Percentiles rank a stretch among this genome's conserved stretches.
phyloP scores from a whole-genome alignment of 225 moss, liverwort and hornwort species.

The Physcomitrellopsis africana region DNA sequence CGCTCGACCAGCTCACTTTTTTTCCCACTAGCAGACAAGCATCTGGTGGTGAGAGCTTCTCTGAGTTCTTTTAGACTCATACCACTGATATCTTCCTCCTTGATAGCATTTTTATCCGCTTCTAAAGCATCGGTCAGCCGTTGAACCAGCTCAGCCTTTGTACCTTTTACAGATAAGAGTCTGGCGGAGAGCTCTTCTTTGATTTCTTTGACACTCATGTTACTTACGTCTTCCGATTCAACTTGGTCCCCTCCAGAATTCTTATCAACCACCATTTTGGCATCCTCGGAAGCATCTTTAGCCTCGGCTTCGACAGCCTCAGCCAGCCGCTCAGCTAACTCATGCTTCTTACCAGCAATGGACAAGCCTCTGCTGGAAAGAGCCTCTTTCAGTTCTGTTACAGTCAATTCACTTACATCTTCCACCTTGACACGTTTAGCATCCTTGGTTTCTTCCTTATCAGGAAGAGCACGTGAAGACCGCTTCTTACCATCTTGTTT shows the following conservation, averaged over 20 bases:
- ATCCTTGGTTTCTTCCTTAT: slow-evolving; percentile 43
- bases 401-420: slow-evolving; percentile 54
- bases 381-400: slow-evolving; percentile 65
- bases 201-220: too few species aligned
- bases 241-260: slow-evolving; percentile 13
- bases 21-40: slow-evolving; percentile 56
- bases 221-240: too few species aligned
- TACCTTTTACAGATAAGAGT: too few species aligned
- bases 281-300: slow-evolving; percentile 6
- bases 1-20: slow-evolving; percentile 59
- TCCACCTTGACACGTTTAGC: slow-evolving; percentile 68
- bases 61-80: slow-evolving; percentile 70
- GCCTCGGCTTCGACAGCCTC: slow-evolving; percentile 41
- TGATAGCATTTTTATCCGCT: slow-evolving; percentile 44
- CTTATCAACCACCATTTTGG: slow-evolving; percentile 23
- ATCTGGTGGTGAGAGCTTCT: slow-evolving; percentile 53
- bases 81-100: slow-evolving; percentile 59
- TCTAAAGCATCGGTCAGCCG: slow-evolving; percentile 6
- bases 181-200: too few species aligned
- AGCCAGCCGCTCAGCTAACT: slow-evolving; percentile 43
- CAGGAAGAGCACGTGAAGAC: slow-evolving; percentile 14
- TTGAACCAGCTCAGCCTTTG: too few species aligned
- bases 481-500: slow-evolving; percentile 48
- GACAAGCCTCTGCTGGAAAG: slow-evolving; percentile 54
- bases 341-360: slow-evolving; percentile 56